Conservation (phyloP, 2,329 filamentous ascomycete species). For the Exophiala spinifera region DNA sequence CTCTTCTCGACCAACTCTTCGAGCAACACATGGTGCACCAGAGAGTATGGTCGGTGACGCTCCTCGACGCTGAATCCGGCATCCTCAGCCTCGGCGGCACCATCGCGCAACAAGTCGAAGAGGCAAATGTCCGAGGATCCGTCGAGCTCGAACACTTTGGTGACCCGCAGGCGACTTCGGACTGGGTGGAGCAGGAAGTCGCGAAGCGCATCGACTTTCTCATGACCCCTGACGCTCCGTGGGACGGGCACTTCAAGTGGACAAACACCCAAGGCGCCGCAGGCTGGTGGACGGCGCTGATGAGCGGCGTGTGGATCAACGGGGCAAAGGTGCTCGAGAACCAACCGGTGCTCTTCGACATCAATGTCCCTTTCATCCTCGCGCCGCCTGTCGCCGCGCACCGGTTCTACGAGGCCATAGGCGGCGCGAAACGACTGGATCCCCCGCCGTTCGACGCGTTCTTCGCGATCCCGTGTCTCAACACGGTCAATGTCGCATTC, state of each 20-base stretch:
- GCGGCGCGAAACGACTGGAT: constrained; percentile 18
- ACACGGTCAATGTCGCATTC: constrained; percentile 18
- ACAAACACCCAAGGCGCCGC: constrained; percentile 31
- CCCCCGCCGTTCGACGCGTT: constrained; percentile 19
- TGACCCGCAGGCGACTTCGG: constrained; percentile 7
- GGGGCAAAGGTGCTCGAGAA: constrained; percentile 33
- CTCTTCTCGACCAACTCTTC: constrained; percentile 30
- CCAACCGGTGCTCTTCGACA: constrained; percentile 34
- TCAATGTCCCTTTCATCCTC: constrained; percentile 28
- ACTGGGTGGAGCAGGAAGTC: constrained; percentile 22
- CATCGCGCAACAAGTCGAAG: constrained; percentile 28
- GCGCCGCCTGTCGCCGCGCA: constrained; percentile 19
- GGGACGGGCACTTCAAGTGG: constrained; percentile 33
- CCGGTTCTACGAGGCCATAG: constrained; percentile 24
- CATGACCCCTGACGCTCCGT: constrained; percentile 10
- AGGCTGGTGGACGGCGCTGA: constrained; percentile 36
- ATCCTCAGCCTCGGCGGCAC: constrained; percentile 35
- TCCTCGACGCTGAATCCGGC: constrained; percentile 32
- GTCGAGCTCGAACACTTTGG: constrained; percentile 29
- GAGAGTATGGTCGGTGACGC: constrained; percentile 32
- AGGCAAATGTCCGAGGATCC: constrained; percentile 30
- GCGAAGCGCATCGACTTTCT: constrained; percentile 12
- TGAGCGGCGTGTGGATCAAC: constrained; percentile 35
- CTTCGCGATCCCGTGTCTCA: constrained; percentile 27
- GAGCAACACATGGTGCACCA: constrained; percentile 23